Base-by-base conservation (phyloP, 2,329 filamentous ascomycete genomes). In the Monosporascus sp. region DNA sequence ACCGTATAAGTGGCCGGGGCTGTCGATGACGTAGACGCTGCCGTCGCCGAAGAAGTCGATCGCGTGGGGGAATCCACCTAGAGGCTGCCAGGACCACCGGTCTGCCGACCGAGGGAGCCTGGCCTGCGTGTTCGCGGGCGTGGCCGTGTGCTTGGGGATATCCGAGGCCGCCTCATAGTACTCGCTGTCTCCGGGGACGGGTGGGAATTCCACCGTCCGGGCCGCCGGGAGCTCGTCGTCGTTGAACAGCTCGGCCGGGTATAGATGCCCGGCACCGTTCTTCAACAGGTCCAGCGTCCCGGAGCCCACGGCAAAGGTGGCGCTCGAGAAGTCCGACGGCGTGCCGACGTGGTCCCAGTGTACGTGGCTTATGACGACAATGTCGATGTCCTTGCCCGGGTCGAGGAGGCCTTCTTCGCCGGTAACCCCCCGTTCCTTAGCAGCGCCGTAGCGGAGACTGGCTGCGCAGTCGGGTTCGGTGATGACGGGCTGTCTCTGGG, bases 261-360 rank as follows among this genome's bases (percentile, higher is more conserved):
- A 66, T 14, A 62, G 55, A 8, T 61, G 63, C 1, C 63, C 65
- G 6, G 61, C 62, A 7, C 68, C 68, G 17, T 65, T 48, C n/a
- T 58, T 54, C 6, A 80, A 63, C 1, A 80, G 62, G 38, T 73
- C 57, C 19, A 74, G 57, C 0, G 75, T 74, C 5, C 77, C 77
- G 4, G 71, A 67, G 0, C 82, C 82, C 9, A 83, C 75, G 3
- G 79, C 58, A 57, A 84, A 82, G 3, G 69, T 68, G 0, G 78
- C 71, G 14, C 69, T 64, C 0, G 70, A 55, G 57, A 82, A 84
- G 59, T 82, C 78, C 1, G 69, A 65, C 0, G 80, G 77, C 5
- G 78, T 80, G n/a, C 81, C 82, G 38, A 78, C 71, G 56, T 84
- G 81, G 59, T 84, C 81, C 72, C 78, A 83, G 59, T 84, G 80